These are phyloP conservation scores for Lactarius tabidus DNA, from an alignment of 768 basidiomycete genomes.

Conservation along the genomic window DNA sequence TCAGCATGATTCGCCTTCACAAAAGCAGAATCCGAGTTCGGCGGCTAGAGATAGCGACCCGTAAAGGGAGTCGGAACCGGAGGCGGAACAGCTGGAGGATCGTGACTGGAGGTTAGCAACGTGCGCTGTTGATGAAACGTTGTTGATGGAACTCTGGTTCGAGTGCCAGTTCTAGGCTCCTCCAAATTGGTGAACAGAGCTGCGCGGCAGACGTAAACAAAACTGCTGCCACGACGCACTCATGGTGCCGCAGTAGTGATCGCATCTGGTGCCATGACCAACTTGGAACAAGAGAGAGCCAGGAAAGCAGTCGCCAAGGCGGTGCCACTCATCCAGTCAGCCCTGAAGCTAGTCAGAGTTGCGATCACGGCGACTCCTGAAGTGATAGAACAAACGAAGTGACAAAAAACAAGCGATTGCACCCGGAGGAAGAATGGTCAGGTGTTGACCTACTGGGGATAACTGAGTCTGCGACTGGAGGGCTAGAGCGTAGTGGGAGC, in stretches of 20 bases:
- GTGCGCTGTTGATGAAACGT: no score
- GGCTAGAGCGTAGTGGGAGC: not conserved
- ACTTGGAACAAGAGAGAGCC: not conserved
- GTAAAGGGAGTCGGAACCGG: no score
- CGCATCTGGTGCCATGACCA: not conserved
- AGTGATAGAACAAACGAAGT: not conserved
- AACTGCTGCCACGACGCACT: not conserved
- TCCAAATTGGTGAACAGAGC: not conserved
- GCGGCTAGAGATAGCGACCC: no score
- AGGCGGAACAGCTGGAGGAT: no score
- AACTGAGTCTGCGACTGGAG: not conserved
- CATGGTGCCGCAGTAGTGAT: not conserved
- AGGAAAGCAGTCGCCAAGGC: not conserved
- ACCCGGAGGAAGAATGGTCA: not conserved
- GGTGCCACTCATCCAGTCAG: not conserved
- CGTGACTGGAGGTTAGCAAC: no score
- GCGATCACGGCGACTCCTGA: not conserved
- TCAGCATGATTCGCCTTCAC: not conserved
- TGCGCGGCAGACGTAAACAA: not conserved
- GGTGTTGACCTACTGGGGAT: not conserved
- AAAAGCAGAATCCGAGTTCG: not conserved
- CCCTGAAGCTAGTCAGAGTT: not conserved
- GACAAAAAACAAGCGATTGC: not conserved
- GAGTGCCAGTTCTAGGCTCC: no score
- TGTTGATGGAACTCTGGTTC: no score